These are phyloP conservation scores for Globisporangium alternatum DNA, from an alignment of 352 stramenopile genomes.

Conservation along the genomic window DNA sequence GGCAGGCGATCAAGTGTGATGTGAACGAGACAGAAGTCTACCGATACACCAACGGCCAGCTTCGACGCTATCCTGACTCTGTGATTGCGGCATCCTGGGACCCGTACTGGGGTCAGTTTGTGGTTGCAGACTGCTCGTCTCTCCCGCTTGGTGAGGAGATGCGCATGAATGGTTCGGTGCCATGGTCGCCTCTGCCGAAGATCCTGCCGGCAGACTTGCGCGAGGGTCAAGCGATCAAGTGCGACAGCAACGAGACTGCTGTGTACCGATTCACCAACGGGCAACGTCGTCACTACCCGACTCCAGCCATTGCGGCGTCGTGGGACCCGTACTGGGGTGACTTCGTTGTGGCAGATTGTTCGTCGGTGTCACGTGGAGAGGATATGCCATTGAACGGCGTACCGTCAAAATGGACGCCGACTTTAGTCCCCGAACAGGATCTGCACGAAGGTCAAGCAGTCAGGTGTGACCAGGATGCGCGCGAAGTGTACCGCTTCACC, in stretches of 20 bases:
- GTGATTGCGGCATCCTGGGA: slow-evolving; percentile 25
- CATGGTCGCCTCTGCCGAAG: not conserved
- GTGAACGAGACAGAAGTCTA: slow-evolving; percentile 11
- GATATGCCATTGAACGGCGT: slow-evolving; percentile 6
- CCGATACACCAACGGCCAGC: slow-evolving; percentile 12
- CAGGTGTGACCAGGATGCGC: slow-evolving; percentile 14
- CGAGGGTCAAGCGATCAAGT: slow-evolving; percentile 23
- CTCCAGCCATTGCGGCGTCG: slow-evolving; percentile 18
- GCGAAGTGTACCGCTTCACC: slow-evolving; percentile 17
- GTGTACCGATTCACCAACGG: slow-evolving; percentile 22
- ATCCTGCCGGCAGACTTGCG: not conserved
- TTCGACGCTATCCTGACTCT: slow-evolving; percentile 19
- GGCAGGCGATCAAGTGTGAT: slow-evolving; percentile 20
- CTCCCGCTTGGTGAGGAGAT: slow-evolving; percentile 19
- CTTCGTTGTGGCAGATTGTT: slow-evolving; percentile 17
- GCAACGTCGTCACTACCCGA: slow-evolving; percentile 21
- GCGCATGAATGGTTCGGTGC: not conserved
- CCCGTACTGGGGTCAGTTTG: slow-evolving; percentile 11
- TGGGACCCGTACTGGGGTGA: slow-evolving; percentile 23
- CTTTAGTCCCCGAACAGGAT: not conserved
- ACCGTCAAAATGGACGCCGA: not conserved
- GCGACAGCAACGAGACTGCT: not conserved
- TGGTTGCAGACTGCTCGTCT: slow-evolving; percentile 19
- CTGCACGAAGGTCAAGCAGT: slow-evolving; percentile 9
- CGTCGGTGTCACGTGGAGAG: slow-evolving; percentile 7